phyloP scores from a whole-genome alignment of 805 yeast species.

The Starmerella gropengiesseri region DNA sequence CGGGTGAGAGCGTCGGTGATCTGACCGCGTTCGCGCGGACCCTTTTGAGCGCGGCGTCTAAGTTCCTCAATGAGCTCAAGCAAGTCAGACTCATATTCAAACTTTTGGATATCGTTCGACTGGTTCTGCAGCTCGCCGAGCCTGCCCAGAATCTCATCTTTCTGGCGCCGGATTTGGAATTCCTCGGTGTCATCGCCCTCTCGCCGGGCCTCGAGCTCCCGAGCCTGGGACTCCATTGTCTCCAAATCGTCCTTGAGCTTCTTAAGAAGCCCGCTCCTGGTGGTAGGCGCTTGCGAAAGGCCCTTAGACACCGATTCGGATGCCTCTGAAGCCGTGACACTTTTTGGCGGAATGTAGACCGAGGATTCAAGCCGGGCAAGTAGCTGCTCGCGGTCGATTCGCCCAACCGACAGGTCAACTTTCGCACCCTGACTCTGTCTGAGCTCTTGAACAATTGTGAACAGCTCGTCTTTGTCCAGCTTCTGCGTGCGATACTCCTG shows the following conservation, averaged over 20 bases:
- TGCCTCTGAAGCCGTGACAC: neutral
- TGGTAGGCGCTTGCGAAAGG: neutral
- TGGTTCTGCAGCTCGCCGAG: constrained; percentile 56
- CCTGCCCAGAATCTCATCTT: constrained; percentile 40
- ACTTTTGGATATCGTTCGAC: constrained; percentile 52
- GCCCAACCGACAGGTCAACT: constrained; percentile 22
- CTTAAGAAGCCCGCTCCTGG: neutral
- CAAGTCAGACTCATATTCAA: constrained; percentile 14
- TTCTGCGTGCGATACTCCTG: constrained; percentile 37
- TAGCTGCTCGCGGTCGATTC: constrained; percentile 28
- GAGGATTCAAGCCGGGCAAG: constrained; percentile 25
- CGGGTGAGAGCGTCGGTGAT: constrained; percentile 9
- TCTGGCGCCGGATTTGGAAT: constrained; percentile 4
- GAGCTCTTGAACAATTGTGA: constrained; percentile 44
- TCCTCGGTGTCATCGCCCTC: constrained; percentile 70
- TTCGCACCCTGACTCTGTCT: constrained; percentile 4
- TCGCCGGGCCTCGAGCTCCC: constrained; percentile 44
- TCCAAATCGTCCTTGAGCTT: constrained; percentile 29
- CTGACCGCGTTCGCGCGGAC: constrained; percentile 10
- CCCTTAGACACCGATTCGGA: neutral
- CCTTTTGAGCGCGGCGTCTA: constrained; percentile 14
- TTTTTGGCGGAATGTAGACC: constrained; percentile 6
- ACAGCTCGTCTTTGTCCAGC: constrained; percentile 47
- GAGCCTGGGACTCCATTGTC: constrained; percentile 41
- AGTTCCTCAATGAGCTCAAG: constrained; percentile 21